Evolutionary conservation across 2,329 filamentous ascomycete species (phyloP).

Genomic region (Clarireedia hainanense): DNA sequence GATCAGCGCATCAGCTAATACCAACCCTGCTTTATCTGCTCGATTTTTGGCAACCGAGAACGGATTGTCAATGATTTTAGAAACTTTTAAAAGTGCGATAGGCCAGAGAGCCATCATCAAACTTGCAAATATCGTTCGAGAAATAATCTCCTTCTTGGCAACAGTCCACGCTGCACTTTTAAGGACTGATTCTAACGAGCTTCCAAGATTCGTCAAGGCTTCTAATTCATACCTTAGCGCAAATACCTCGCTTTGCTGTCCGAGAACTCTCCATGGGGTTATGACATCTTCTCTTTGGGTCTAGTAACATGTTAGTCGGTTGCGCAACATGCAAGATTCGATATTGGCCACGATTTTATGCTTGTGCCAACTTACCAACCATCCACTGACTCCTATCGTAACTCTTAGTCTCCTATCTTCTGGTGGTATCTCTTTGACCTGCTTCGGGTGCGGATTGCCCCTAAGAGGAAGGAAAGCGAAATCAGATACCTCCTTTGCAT

Average conservation of each 20-base stretch:
- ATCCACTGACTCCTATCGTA: slow-evolving; percentile 77
- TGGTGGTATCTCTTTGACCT: slow-evolving; percentile 33
- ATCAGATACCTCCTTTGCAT: slow-evolving; percentile 77
- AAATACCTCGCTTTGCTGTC: slow-evolving; percentile 68
- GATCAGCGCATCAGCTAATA: slow-evolving; percentile 75
- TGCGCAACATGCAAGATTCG: not conserved
- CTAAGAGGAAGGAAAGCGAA: slow-evolving; percentile 77
- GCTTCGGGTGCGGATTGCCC: slow-evolving; percentile 36
- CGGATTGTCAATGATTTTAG: slow-evolving; percentile 69
- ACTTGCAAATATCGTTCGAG: slow-evolving; percentile 54
- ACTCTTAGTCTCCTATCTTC: slow-evolving; percentile 65
- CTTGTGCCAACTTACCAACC: slow-evolving; percentile 39
- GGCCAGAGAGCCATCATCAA: slow-evolving; percentile 65
- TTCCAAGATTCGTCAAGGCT: slow-evolving; percentile 68
- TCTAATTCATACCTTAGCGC: slow-evolving; percentile 78
- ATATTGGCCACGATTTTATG: too few relatives aligned
- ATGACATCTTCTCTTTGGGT: slow-evolving; percentile 64
- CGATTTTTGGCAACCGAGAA: slow-evolving; percentile 70
- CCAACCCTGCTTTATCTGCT: slow-evolving; percentile 70
- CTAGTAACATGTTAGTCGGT: not conserved
- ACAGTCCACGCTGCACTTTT: slow-evolving; percentile 73
- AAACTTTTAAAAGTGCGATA: slow-evolving; percentile 56
- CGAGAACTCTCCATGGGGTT: slow-evolving; percentile 71
- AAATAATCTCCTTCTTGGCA: slow-evolving; percentile 60
- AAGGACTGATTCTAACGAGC: slow-evolving; percentile 67